Evolutionary conservation across 202 grass and related monocot species (phyloP).

Genomic region (Elaeis oleifera): DNA sequence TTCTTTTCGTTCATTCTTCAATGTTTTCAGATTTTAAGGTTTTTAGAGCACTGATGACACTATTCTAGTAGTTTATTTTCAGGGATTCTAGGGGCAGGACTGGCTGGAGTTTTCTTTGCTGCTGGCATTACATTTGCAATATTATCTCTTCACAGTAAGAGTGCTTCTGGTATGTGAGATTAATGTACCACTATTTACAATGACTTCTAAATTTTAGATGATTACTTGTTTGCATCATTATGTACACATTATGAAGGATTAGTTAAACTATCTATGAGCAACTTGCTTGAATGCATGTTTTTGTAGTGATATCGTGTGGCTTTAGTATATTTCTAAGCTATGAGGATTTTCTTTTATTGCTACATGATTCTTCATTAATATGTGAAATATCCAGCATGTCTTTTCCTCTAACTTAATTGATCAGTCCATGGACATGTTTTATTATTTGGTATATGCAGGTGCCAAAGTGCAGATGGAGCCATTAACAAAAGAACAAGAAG

Average conservation of each 20-base stretch:
- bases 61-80: conserved; percentile 52
- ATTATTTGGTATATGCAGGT: conserved; percentile 27
- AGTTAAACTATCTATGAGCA: too few species aligned
- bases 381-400: too few species aligned
- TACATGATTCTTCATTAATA: too few species aligned
- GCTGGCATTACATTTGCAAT: conserved; percentile 52
- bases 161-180: conserved; percentile 28
- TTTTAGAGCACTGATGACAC: conserved; percentile 38
- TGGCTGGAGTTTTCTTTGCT: conserved; percentile 64
- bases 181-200: too few species aligned
- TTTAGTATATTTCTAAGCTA: background rate
- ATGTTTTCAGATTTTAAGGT: background rate
- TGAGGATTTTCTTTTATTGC: too few species aligned
- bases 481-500: conserved; percentile 21
- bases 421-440: background rate
- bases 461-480: conserved; percentile 33
- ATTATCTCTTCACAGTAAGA: conserved; percentile 38
- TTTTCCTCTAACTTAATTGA: conserved; percentile 3
- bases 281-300: too few species aligned
- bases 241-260: too few species aligned
- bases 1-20: background rate
- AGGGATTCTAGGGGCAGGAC: conserved; percentile 60
- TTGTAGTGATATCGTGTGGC: background rate
- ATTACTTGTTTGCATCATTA: too few species aligned
- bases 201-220: too few species aligned